phyloP scores from a whole-genome alignment of 306 rosid genomes.

The Hippophae gyantsensis region DNA sequence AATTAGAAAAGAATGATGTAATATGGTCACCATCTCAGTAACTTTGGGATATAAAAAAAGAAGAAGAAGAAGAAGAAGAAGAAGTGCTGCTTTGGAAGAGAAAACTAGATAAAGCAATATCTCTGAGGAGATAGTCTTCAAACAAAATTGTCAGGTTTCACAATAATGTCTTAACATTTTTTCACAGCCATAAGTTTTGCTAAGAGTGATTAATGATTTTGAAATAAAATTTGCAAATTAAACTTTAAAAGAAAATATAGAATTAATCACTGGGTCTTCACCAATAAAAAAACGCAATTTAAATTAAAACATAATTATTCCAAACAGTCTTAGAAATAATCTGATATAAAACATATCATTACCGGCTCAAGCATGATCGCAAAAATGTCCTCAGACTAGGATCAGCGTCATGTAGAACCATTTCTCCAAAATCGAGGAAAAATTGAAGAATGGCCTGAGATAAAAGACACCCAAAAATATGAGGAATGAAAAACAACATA shows the following conservation, averaged over 20 bases:
- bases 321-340: not conserved
- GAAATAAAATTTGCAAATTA: not conserved
- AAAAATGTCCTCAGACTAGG: conserved; percentile 75
- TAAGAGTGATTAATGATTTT: conserved; percentile 2
- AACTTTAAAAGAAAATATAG: not conserved
- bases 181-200: not conserved
- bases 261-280: not conserved
- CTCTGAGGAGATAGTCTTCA: too few relatives aligned
- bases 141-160: not conserved
- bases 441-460: conserved; percentile 81
- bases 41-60: not conserved
- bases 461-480: conserved; percentile 12
- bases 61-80: not conserved
- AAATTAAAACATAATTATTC: conserved; percentile 2
- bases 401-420: conserved; percentile 92
- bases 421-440: conserved; percentile 83
- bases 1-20: conserved; percentile 14
- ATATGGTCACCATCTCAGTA: conserved; percentile 4
- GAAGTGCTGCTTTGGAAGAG: not conserved
- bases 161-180: not conserved
- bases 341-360: conserved; percentile 10
- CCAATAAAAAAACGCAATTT: not conserved
- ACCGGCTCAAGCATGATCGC: conserved; percentile 93
- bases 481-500: not conserved
- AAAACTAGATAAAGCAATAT: not conserved